Percentiles rank a stretch among this genome's conserved stretches.
Conservation (phyloP, 129 eudicot species). For the Artemisia annua region DNA sequence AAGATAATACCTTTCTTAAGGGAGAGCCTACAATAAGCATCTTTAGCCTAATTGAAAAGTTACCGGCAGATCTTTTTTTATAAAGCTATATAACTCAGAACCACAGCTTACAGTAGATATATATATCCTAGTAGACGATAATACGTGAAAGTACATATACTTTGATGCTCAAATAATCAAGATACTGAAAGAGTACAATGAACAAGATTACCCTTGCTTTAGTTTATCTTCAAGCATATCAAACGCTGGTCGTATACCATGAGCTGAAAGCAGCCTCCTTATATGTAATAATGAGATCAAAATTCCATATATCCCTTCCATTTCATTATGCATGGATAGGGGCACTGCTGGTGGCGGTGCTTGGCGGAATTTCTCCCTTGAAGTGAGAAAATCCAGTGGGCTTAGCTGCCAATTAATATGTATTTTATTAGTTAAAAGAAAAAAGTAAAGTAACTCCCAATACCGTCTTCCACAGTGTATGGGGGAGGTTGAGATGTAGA, state of each 20-base stretch:
- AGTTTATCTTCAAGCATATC: slow-evolving; percentile 76
- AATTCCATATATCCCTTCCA: slow-evolving; percentile 52
- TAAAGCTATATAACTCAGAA: not conserved
- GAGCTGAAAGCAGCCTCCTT: slow-evolving; percentile 67
- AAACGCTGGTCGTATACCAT: slow-evolving; percentile 78
- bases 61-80: not conserved
- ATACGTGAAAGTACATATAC: not conserved
- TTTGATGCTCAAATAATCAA: slow-evolving; percentile 8
- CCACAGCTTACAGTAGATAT: not conserved
- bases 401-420: slow-evolving; percentile 57
- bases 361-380: slow-evolving; percentile 64
- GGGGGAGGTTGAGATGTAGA: too few relatives aligned
- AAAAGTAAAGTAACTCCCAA: too few relatives aligned
- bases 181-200: slow-evolving; percentile 1
- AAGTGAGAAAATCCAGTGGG: slow-evolving; percentile 47
- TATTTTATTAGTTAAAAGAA: too few relatives aligned
- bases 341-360: slow-evolving; percentile 57
- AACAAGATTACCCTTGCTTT: slow-evolving; percentile 55
- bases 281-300: slow-evolving; percentile 66
- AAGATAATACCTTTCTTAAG: not conserved
- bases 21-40: not conserved
- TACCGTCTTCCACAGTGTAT: too few relatives aligned
- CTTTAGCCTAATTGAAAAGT: not conserved
- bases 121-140: not conserved
- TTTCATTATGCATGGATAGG: slow-evolving; percentile 39